phyloP scores from a whole-genome alignment of 257 asterid species.

The Solanum sitiens region DNA sequence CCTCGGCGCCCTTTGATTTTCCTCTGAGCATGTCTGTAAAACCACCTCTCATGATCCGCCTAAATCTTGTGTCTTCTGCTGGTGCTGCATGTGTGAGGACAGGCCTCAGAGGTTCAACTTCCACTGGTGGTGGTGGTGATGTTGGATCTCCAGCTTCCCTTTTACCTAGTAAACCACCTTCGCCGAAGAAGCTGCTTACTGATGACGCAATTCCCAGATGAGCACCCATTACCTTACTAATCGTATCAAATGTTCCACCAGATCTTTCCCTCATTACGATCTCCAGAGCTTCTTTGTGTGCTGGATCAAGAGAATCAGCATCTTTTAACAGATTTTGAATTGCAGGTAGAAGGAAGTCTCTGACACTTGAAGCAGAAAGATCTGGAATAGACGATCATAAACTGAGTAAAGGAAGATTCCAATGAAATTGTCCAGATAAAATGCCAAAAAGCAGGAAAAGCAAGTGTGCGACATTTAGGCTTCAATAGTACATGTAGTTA shows the following conservation, averaged over 20 bases:
- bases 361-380: conserved; percentile 60
- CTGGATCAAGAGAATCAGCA: conserved; percentile 90
- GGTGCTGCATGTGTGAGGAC: conserved; percentile 28
- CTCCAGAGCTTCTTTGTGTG: conserved; percentile 98
- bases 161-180: conserved; percentile 71
- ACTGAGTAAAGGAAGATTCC: not conserved
- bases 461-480: not conserved
- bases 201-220: conserved; percentile 83
- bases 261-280: conserved; percentile 83
- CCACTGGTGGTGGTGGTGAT: conserved; percentile 17
- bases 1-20: conserved; percentile 51
- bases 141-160: conserved; percentile 44
- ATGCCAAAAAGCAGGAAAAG: not conserved
- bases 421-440: not conserved
- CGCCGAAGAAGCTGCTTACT: conserved; percentile 82
- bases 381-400: conserved; percentile 31
- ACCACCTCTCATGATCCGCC: conserved; percentile 88
- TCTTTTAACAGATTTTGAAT: conserved; percentile 85
- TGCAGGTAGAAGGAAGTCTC: conserved; percentile 79
- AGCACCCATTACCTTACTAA: conserved; percentile 93
- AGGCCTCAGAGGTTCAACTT: conserved; percentile 25
- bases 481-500: not conserved
- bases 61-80: conserved; percentile 75
- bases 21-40: conserved; percentile 89
- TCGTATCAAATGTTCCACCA: conserved; percentile 72